phyloP scores from a whole-genome alignment of 352 stramenopile species.

The Pythium monospermum region DNA sequence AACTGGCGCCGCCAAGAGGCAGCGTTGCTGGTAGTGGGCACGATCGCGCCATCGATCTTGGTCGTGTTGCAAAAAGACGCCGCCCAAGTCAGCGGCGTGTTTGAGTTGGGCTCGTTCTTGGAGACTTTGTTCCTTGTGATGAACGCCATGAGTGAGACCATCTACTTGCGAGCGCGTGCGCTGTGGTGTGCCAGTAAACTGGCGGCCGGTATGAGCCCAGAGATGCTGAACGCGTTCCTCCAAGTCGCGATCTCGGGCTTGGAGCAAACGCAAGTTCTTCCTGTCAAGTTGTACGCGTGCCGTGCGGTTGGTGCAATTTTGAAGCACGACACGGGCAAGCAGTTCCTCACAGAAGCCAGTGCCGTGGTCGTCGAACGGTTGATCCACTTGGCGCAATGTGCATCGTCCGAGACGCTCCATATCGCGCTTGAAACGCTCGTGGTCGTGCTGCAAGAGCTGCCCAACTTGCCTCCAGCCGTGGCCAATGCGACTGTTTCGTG shows the following conservation, averaged over 20 bases:
- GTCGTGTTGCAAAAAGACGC: conserved; percentile 50
- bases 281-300: conserved; percentile 75
- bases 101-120: conserved; percentile 62
- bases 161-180: conserved; percentile 71
- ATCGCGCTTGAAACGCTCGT: conserved; percentile 76
- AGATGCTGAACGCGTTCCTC: conserved; percentile 69
- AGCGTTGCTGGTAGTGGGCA: conserved; percentile 64
- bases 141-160: conserved; percentile 53
- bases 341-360: conserved; percentile 45
- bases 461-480: conserved; percentile 29
- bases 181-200: conserved; percentile 79
- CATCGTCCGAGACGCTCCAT: conserved; percentile 69
- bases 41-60: conserved; percentile 50
- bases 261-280: conserved; percentile 62
- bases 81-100: conserved; percentile 34
- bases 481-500: conserved; percentile 43
- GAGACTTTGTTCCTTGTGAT: conserved; percentile 77
- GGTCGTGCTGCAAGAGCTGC: conserved; percentile 59
- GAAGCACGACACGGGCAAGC: conserved; percentile 51
- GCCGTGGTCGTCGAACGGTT: conserved; percentile 52
- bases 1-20: conserved; percentile 77
- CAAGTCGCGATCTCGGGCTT: conserved; percentile 70
- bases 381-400: conserved; percentile 46
- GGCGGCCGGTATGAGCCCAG: conserved; percentile 57
- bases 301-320: conserved; percentile 69